These are phyloP conservation scores for Blastobotrys muscicola DNA, from an alignment of 805 yeast genomes.

Conservation along the genomic window DNA sequence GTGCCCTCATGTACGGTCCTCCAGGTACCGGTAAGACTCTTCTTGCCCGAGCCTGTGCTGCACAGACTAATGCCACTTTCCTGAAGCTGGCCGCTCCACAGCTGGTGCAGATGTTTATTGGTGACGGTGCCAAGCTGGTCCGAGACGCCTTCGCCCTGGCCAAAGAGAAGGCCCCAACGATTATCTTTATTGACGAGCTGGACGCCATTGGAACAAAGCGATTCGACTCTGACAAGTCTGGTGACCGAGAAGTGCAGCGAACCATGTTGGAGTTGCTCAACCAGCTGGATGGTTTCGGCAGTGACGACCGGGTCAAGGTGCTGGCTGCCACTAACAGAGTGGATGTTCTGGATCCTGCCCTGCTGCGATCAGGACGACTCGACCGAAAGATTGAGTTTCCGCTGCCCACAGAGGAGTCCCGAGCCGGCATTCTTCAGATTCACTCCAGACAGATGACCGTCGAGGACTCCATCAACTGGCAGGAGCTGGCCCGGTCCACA, in stretches of 20 bases:
- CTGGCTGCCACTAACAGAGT: conserved; percentile 98
- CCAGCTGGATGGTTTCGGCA: conserved; percentile 95
- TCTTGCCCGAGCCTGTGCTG: conserved; percentile 97
- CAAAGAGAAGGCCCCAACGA: conserved; percentile 96
- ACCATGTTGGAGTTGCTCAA: conserved; percentile 97
- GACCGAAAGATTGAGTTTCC: conserved; percentile 98
- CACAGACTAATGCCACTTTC: conserved; percentile 96
- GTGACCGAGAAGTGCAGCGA: conserved; percentile 98
- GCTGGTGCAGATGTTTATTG: conserved; percentile 95
- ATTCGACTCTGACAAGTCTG: conserved; percentile 93
- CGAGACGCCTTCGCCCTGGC: conserved; percentile 97
- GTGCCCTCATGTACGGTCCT: conserved; percentile 97
- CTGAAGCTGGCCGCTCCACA: conserved; percentile 96
- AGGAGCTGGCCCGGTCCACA: conserved; percentile 93
- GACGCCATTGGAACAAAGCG: conserved; percentile 99
- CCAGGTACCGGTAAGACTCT: conserved; percentile 99
- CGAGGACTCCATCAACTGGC: conserved; percentile 81
- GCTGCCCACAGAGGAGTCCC: conserved; percentile 91
- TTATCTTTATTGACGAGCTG: conserved; percentile 93
- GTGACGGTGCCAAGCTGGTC: conserved; percentile 97
- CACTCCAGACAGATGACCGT: conserved; percentile 96
- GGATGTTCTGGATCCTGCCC: conserved; percentile 96
- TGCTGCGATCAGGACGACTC: conserved; percentile 92
- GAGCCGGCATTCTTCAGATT: conserved; percentile 93
- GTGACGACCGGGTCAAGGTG: conserved; percentile 95